A percentile compares a stretch with the other conserved stretches of the same genome.
phyloP scores from a whole-genome alignment of 176 grass and related monocot genomes.

The Oryza punctata region DNA sequence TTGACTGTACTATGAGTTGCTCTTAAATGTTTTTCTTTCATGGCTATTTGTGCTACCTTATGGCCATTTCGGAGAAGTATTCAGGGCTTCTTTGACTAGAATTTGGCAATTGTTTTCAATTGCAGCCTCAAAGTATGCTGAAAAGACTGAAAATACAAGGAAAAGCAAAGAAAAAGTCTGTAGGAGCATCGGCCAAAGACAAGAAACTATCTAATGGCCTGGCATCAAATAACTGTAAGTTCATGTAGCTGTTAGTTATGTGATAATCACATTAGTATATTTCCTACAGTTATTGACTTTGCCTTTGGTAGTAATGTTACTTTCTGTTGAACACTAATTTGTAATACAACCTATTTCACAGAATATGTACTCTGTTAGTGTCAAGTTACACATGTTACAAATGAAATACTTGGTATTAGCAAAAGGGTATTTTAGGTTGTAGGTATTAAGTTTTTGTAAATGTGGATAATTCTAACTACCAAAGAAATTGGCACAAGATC shows the following conservation, averaged over 20 bases:
- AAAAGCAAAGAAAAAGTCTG: constrained; percentile 14
- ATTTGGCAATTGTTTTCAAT: constrained; percentile 41
- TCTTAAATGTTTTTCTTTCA: neutral
- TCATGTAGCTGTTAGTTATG: constrained; percentile 13
- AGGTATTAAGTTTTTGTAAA: neutral
- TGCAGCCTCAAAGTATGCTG: constrained; percentile 39
- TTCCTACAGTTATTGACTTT: neutral
- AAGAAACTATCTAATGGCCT: constrained; percentile 34
- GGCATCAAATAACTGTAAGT: constrained; percentile 41
- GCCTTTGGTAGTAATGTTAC: neutral
- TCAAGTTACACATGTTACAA: neutral
- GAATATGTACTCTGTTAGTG: neutral
- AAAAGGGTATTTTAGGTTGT: neutral
- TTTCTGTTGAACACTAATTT: constrained; percentile 17
- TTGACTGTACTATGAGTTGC: neutral
- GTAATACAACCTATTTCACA: constrained; percentile 3
- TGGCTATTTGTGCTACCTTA: constrained; percentile 13
- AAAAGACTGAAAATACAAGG: constrained; percentile 41
- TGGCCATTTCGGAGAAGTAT: neutral
- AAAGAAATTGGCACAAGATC: neutral
- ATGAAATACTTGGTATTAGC: neutral
- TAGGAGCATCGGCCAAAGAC: neutral
- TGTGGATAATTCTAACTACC: too few species aligned
- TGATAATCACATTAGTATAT: neutral
- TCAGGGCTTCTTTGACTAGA: constrained; percentile 9